A percentile compares a stretch with the other conserved stretches of the same genome.
Evolutionary conservation across 257 asterid species (phyloP).

Genomic region (Nicotiana tomentosiformis): DNA sequence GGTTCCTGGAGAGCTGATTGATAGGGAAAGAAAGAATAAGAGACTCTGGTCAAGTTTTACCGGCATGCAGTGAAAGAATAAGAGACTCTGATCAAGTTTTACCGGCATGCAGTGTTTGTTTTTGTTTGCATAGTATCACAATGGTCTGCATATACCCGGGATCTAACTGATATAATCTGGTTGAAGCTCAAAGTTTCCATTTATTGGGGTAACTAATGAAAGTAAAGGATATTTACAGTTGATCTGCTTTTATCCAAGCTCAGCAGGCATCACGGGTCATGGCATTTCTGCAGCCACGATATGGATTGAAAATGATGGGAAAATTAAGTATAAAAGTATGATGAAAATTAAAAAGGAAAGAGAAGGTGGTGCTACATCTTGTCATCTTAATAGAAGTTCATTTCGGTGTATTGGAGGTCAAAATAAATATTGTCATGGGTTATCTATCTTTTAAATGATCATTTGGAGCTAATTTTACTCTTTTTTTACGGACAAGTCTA

Average conservation of each 20-base stretch:
- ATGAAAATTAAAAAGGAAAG: not conserved
- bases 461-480: not conserved
- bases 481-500: not conserved
- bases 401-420: not conserved
- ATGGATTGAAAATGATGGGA: not conserved
- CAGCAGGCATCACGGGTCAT: not conserved
- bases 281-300: slow-evolving; percentile 1
- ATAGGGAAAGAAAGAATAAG: not conserved
- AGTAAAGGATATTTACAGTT: not conserved
- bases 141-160: not conserved
- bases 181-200: not conserved
- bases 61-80: not conserved
- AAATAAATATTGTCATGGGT: not conserved
- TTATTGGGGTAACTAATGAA: not conserved
- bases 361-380: not conserved
- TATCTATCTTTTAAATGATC: slow-evolving; percentile 1
- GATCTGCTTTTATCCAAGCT: not conserved
- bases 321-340: not conserved
- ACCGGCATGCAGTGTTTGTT: not conserved
- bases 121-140: not conserved
- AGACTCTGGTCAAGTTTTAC: not conserved
- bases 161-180: not conserved
- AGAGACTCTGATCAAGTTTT: not conserved
- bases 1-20: not conserved
- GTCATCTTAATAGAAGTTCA: not conserved